These are phyloP conservation scores for Apiospora arundinis DNA, from an alignment of 2,329 filamentous ascomycete species.

Conservation along the genomic window DNA sequence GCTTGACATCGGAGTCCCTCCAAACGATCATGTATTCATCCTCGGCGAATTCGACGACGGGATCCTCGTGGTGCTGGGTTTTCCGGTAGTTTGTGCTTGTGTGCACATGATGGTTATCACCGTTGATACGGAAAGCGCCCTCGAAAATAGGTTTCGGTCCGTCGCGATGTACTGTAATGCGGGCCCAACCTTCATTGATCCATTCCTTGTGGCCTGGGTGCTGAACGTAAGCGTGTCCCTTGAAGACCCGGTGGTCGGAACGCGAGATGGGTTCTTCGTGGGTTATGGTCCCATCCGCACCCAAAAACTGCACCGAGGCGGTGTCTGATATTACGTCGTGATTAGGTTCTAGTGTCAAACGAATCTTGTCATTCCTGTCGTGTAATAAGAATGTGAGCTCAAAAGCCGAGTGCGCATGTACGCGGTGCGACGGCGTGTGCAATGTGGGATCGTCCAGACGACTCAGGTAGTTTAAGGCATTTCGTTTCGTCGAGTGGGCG, in stretches of 20 bases:
- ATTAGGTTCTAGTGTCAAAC: conserved; percentile 85
- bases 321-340: conserved; percentile 84
- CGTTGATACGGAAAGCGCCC: conserved; percentile 81
- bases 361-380: conserved; percentile 70
- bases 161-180: conserved; percentile 79
- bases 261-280: conserved; percentile 74
- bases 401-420: conserved; percentile 83
- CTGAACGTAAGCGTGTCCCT: conserved; percentile 76
- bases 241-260: conserved; percentile 80
- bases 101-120: conserved; percentile 87
- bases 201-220: conserved; percentile 67
- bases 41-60: conserved; percentile 59
- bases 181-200: conserved; percentile 85
- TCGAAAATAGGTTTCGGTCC: conserved; percentile 84
- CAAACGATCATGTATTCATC: conserved; percentile 89
- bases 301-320: conserved; percentile 76
- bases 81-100: conserved; percentile 74
- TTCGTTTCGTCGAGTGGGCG: conserved; percentile 77
- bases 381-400: conserved; percentile 83
- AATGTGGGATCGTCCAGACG: conserved; percentile 77
- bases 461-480: conserved; percentile 77
- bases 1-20: conserved; percentile 83
- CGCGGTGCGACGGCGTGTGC: conserved; percentile 77
- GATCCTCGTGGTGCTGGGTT: conserved; percentile 76
- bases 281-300: conserved; percentile 71